These are phyloP conservation scores for Fusarium pseudonygamai DNA, from an alignment of 2,329 filamentous ascomycete species.

Conservation along the genomic window DNA sequence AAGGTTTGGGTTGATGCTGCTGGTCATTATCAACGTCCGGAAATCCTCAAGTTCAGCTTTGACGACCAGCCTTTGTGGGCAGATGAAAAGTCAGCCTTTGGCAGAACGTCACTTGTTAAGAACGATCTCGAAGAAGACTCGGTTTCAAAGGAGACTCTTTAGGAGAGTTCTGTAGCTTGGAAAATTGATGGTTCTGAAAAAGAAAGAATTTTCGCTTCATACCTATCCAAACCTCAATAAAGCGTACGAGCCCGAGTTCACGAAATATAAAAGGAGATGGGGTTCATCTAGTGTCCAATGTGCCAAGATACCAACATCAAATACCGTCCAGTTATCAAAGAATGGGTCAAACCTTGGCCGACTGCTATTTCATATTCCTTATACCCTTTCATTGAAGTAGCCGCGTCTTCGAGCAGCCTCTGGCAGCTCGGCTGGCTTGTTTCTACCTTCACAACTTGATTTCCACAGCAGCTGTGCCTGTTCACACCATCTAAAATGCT, in stretches of 20 bases:
- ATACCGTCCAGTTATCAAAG: background rate
- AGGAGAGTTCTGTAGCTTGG: fast-evolving
- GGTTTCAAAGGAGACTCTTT: fast-evolving
- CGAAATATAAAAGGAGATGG: too few species aligned
- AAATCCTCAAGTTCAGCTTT: background rate
- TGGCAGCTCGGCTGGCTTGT: background rate
- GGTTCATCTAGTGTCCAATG: fast-evolving
- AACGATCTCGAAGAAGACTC: fast-evolving
- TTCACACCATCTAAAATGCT: background rate
- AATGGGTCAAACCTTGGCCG: fast-evolving
- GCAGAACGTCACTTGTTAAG: fast-evolving
- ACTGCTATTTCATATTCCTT: too few species aligned
- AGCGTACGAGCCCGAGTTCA: background rate
- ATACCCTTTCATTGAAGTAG: background rate
- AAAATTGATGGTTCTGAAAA: too few species aligned
- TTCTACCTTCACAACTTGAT: background rate
- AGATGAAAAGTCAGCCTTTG: fast-evolving
- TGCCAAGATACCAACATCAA: fast-evolving
- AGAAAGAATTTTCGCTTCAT: background rate
- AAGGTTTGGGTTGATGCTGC: background rate
- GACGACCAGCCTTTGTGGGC: background rate
- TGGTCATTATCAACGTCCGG: background rate
- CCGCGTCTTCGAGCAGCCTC: background rate
- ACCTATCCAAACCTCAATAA: background rate
- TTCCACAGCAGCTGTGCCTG: background rate